Conservation (phyloP, 73 alveolate species). For the Paramecium pentaurelia region DNA sequence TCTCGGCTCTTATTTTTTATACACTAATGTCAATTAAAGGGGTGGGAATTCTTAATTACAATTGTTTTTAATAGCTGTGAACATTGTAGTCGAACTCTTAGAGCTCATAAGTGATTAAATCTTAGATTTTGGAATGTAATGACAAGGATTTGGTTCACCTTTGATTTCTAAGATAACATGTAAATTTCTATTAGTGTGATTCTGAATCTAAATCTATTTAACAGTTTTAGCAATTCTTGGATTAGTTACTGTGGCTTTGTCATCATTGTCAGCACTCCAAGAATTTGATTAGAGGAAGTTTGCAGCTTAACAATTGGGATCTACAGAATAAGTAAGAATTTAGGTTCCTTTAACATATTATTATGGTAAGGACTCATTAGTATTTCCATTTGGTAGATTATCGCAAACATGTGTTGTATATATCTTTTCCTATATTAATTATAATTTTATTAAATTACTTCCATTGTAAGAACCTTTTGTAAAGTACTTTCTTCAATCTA, state of each 20-base stretch:
- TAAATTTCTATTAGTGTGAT: not conserved
- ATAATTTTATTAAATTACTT: not conserved
- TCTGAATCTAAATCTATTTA: not conserved
- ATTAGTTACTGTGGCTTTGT: not conserved
- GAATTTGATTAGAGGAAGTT: constrained; percentile 20
- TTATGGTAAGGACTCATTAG: constrained; percentile 28
- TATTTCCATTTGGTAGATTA: not conserved
- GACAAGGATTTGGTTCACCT: not conserved
- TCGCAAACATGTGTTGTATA: not conserved
- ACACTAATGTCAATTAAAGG: not conserved
- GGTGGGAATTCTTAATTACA: not conserved
- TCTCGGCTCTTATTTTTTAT: constrained; percentile 8
- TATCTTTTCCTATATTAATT: not conserved
- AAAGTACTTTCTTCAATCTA: not conserved
- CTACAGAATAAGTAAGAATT: not conserved
- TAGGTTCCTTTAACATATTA: constrained; percentile 25
- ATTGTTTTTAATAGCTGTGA: not conserved
- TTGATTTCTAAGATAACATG: constrained; percentile 28
- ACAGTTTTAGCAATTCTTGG: not conserved
- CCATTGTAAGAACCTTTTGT: not conserved
- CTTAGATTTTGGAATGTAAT: constrained; percentile 5
- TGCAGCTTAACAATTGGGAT: constrained; percentile 5
- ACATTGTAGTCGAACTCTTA: not conserved
- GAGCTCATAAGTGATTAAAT: not conserved
- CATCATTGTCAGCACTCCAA: not conserved